Conservation (phyloP, 2,329 filamentous ascomycete species). For the Venturia asperata region DNA sequence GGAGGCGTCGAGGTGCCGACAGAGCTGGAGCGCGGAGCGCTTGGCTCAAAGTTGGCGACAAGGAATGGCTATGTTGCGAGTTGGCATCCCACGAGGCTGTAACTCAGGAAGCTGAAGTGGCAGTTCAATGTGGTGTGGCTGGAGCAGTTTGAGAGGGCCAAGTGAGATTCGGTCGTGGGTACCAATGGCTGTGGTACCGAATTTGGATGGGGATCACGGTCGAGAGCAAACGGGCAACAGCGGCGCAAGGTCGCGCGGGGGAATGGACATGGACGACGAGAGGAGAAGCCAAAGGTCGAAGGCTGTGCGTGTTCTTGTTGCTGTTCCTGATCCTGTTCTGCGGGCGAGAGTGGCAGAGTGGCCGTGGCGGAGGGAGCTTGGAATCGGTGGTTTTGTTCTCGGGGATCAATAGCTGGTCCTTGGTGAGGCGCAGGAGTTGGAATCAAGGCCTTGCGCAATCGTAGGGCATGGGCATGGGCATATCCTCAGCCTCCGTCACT, state of each 20-base stretch:
- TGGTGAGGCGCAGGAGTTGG: not conserved
- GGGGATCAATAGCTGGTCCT: slow-evolving; percentile 1
- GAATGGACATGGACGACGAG: not conserved
- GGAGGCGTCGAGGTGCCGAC: not conserved
- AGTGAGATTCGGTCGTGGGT: not conserved
- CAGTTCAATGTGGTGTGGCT: not conserved
- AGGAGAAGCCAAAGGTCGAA: too few relatives aligned
- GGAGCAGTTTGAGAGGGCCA: too few relatives aligned
- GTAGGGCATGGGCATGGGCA: not conserved
- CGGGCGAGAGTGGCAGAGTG: not conserved
- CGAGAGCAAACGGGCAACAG: not conserved
- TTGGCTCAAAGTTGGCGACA: not conserved
- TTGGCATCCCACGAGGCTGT: not conserved
- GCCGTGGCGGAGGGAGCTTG: too few relatives aligned
- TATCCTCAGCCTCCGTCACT: too few relatives aligned
- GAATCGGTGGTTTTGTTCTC: not conserved
- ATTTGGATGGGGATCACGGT: slow-evolving; percentile 2
- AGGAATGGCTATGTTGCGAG: not conserved
- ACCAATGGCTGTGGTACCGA: not conserved
- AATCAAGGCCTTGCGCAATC: not conserved
- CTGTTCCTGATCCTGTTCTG: too few relatives aligned
- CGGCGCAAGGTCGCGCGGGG: not conserved
- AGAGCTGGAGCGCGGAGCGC: not conserved
- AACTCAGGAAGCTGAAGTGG: not conserved
- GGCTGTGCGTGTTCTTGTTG: not conserved